Percentiles rank a stretch among this genome's conserved stretches.
Evolutionary conservation across 2,329 filamentous ascomycete species (phyloP).

Genomic region (Dichotomopilus funicola): DNA sequence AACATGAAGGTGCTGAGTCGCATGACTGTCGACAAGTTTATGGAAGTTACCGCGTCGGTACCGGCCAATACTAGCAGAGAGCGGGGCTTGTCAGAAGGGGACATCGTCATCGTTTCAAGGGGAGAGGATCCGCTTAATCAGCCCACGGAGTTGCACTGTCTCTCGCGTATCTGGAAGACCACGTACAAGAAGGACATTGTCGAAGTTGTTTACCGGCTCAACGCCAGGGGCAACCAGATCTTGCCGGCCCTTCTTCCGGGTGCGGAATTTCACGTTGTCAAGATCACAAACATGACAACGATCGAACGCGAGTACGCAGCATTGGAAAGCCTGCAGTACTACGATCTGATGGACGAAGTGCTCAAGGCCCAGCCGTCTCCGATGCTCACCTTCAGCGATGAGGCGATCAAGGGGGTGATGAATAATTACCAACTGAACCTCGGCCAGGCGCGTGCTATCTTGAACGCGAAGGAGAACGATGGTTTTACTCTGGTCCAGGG

Average conservation of each 20-base stretch:
- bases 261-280: conserved; percentile 64
- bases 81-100: conserved; percentile 69
- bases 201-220: conserved; percentile 81
- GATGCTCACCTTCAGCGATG: conserved; percentile 71
- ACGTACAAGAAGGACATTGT: conserved; percentile 73
- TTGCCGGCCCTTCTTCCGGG: conserved; percentile 60
- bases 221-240: conserved; percentile 58
- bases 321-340: conserved; percentile 84
- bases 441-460: conserved; percentile 85
- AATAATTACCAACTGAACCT: conserved; percentile 77
- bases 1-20: conserved; percentile 83
- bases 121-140: conserved; percentile 62
- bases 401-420: conserved; percentile 62
- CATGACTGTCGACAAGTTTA: conserved; percentile 83
- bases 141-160: conserved; percentile 65
- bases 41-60: conserved; percentile 85
- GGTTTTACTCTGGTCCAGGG: conserved; percentile 95
- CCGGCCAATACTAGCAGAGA: conserved; percentile 64
- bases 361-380: conserved; percentile 79
- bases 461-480: conserved; percentile 90
- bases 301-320: conserved; percentile 94
- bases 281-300: conserved; percentile 88
- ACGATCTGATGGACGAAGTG: conserved; percentile 91
- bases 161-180: conserved; percentile 75
- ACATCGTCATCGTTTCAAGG: conserved; percentile 80